These are phyloP conservation scores for Globisporangium iwayamae DNA, from an alignment of 352 stramenopile species.

Conservation along the genomic window DNA sequence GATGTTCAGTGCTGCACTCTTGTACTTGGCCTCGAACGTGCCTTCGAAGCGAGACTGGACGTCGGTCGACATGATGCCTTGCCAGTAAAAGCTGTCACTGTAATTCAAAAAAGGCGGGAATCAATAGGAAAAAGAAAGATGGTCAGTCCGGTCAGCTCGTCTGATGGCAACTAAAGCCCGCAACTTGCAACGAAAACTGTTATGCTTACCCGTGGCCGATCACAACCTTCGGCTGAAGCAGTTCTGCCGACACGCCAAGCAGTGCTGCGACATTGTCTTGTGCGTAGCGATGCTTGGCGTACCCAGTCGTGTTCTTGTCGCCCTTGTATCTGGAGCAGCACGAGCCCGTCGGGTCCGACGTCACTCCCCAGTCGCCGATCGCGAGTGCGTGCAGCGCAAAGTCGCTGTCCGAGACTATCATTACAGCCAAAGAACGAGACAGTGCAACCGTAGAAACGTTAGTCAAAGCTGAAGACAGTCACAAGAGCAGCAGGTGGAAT, in stretches of 20 bases:
- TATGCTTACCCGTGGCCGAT: conserved; percentile 49
- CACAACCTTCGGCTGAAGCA: conserved; percentile 58
- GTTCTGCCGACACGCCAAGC: conserved; percentile 13
- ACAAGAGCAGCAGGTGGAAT: background rate
- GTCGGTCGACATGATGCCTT: conserved; percentile 48
- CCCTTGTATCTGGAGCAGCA: conserved; percentile 36
- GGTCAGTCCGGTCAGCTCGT: background rate
- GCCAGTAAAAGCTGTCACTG: conserved; percentile 85
- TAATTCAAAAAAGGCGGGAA: background rate
- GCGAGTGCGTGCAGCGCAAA: conserved; percentile 31
- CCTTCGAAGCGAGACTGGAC: conserved; percentile 53
- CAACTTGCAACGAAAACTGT: background rate
- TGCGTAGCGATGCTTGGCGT: conserved; percentile 35
- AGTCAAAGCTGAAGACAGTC: background rate
- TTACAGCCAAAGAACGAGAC: background rate
- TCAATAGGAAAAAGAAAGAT: background rate
- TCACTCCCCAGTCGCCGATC: conserved; percentile 59
- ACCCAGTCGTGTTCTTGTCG: conserved; percentile 27
- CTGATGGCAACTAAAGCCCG: background rate
- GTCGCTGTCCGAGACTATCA: background rate
- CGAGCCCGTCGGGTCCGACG: conserved; percentile 29
- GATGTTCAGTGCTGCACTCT: conserved; percentile 45
- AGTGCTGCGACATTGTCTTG: conserved; percentile 43
- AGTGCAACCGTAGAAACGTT: background rate
- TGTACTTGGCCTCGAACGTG: conserved; percentile 72